Conservation (phyloP, 345 rosid genomes). For the Eucalyptus guilfoylei region DNA sequence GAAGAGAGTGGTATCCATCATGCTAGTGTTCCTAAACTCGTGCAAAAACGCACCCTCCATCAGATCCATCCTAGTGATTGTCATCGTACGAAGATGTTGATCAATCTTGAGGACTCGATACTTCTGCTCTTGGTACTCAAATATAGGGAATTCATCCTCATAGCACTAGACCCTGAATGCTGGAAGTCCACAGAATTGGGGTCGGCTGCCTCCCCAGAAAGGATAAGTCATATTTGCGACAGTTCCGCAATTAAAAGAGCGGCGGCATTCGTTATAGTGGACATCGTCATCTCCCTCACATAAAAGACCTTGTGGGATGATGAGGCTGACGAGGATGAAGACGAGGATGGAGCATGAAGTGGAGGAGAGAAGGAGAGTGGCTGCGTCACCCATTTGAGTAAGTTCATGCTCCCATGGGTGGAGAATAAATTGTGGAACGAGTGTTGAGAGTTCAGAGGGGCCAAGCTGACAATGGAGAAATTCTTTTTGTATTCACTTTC, state of each 20-base stretch:
- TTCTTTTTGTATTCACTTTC: too few species aligned
- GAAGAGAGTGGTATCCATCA: not conserved
- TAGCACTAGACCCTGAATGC: not conserved
- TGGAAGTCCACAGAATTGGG: not conserved
- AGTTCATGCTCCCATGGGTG: not conserved
- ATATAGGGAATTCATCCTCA: not conserved
- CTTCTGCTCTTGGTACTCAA: not conserved
- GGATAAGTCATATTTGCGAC: not conserved
- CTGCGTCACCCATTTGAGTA: not conserved
- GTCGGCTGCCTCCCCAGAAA: not conserved
- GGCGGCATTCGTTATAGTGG: not conserved
- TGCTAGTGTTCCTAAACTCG: not conserved
- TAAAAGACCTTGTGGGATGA: not conserved
- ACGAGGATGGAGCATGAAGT: not conserved
- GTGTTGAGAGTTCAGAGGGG: not conserved
- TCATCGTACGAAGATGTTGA: too few species aligned
- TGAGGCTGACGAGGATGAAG: not conserved
- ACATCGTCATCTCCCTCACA: not conserved
- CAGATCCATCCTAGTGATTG: not conserved
- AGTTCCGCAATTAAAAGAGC: not conserved
- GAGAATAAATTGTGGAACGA: too few species aligned
- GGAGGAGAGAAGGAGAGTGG: not conserved
- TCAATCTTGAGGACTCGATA: not conserved
- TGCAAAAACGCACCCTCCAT: not conserved
- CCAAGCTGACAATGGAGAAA: not conserved